Evolutionary conservation across 2,329 filamentous ascomycete genomes (phyloP).

Genomic region (Aspergillus spinulosporus): DNA sequence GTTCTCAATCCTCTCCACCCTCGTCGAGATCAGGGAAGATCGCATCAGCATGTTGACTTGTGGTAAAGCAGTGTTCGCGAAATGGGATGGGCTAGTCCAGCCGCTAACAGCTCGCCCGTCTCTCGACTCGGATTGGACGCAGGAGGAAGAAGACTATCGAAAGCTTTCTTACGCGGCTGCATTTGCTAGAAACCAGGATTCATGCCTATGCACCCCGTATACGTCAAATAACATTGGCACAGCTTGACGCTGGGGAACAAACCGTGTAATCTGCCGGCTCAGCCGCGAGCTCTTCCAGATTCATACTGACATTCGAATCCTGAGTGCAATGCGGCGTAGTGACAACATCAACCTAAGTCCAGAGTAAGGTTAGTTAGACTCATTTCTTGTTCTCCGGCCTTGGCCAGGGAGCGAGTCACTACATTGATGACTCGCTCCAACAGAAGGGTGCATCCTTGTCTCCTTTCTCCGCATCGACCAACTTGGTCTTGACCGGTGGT

Average conservation of each 20-base stretch:
- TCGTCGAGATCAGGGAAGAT: conserved; percentile 4
- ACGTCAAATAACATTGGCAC: not conserved
- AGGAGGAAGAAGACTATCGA: conserved; percentile 10
- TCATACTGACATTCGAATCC: conserved; percentile 16
- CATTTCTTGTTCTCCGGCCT: conserved; percentile 17
- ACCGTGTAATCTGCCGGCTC: conserved; percentile 21
- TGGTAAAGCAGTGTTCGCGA: conserved; percentile 4
- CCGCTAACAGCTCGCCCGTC: not conserved
- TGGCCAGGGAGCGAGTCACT: conserved; percentile 17
- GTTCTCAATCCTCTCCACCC: not conserved
- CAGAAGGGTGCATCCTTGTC: conserved; percentile 18
- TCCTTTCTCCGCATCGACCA: conserved; percentile 12
- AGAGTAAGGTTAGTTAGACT: conserved; percentile 27
- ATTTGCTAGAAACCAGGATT: conserved; percentile 25
- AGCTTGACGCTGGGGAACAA: not conserved
- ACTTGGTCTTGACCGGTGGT: conserved; percentile 15
- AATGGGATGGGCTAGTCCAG: not conserved
- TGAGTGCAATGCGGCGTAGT: conserved; percentile 25
- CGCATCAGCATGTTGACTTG: conserved; percentile 4
- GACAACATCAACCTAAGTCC: conserved; percentile 17
- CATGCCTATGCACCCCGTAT: conserved; percentile 15
- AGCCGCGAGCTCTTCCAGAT: conserved; percentile 20
- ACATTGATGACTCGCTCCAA: conserved; percentile 20
- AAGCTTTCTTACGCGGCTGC: conserved; percentile 22
- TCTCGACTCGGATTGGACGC: not conserved